A percentile compares a stretch with the other conserved stretches of the same genome.
phyloP scores from a whole-genome alignment of 2,329 filamentous ascomycete genomes.

The Cercospora zeae-maydis region DNA sequence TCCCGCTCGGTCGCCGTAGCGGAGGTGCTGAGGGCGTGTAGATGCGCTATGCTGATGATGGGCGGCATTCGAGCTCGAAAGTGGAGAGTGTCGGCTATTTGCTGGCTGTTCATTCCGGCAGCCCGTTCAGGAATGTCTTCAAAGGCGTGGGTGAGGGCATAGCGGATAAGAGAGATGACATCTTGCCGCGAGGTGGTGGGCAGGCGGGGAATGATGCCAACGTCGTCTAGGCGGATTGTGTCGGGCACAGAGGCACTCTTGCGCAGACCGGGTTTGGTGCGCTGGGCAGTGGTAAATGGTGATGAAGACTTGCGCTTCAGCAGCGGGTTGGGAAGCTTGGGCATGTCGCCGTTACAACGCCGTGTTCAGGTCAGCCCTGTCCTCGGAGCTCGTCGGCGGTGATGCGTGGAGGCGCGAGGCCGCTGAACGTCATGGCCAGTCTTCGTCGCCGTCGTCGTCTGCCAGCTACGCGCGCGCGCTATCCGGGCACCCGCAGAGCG shows the following conservation, averaged over 20 bases:
- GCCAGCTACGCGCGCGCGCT: not conserved
- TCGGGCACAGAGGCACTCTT: slow-evolving; percentile 20
- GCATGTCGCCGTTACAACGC: slow-evolving; percentile 23
- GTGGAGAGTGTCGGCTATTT: slow-evolving; percentile 61
- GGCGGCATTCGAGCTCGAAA: slow-evolving; percentile 59
- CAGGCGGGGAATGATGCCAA: slow-evolving; percentile 53
- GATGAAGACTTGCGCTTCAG: slow-evolving; percentile 40
- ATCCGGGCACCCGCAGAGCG: not conserved
- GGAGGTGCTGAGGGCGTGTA: slow-evolving; percentile 60
- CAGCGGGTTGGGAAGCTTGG: slow-evolving; percentile 29
- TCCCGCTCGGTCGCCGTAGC: slow-evolving; percentile 66
- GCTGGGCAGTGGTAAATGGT: slow-evolving; percentile 38
- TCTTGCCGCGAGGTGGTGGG: slow-evolving; percentile 63
- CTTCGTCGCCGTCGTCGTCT: not conserved
- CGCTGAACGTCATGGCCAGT: not conserved
- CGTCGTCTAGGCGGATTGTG: slow-evolving; percentile 54
- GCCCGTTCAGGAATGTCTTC: slow-evolving; percentile 55
- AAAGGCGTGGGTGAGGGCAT: slow-evolving; percentile 63
- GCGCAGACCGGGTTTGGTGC: slow-evolving; percentile 34
- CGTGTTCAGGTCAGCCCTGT: slow-evolving; percentile 18
- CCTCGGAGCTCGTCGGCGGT: not conserved
- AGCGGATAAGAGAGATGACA: slow-evolving; percentile 48
- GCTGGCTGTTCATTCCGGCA: slow-evolving; percentile 61
- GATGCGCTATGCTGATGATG: slow-evolving; percentile 62
- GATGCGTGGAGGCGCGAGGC: not conserved